Evolutionary conservation across 768 basidiomycete species (phyloP), one percentile per base, ranked within the genome.

Genomic region (Russula emetica): DNA sequence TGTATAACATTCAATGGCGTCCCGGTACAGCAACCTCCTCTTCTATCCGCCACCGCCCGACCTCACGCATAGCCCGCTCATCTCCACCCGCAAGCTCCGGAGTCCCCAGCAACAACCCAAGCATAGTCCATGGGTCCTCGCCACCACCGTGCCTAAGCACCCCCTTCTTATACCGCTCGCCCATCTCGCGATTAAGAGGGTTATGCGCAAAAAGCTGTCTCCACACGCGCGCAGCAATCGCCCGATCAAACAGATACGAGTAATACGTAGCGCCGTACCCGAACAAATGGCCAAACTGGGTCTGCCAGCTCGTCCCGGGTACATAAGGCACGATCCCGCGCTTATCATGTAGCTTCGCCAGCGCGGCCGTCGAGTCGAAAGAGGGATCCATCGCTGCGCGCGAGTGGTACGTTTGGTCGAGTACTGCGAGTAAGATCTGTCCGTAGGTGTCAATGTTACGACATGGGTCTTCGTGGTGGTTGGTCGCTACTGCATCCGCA

Each of bases 211-310:
- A 98, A 0, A 96, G 77, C 11, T 84, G 81, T 11, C 78, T 74
- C 90, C 92, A 99, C 0, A 98, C 87, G n/a, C 89, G 83, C 7
- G 90, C 90, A 0, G 97, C 96, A 63, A 99, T 97, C 5, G 94
- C 94, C 5, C 95, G 85, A 69, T 98, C 97, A 68, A 99, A 95
- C 14, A 98, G 80, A 72, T 99, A 99, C 3, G 94, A 94, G 70
- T 99, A 99, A 73, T 99, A 99, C 0, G 94, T 97, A 16, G 96
- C 94, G 6, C 96, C 95, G 69, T 99, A 99, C 2, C 95, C 94
- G 71, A 89, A 95, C 6, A 99, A 77, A 72, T 99, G 97, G 0
- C 92, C 90, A 68, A 99, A 99, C 70, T 95, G 93, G 0, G 94
- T 94, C 71, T 98, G 97, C 80, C 94, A 94, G 0, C 92, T 88